These are phyloP conservation scores for Glycyrrhiza uralensis DNA, from an alignment of 306 rosid species.

Conservation along the genomic window DNA sequence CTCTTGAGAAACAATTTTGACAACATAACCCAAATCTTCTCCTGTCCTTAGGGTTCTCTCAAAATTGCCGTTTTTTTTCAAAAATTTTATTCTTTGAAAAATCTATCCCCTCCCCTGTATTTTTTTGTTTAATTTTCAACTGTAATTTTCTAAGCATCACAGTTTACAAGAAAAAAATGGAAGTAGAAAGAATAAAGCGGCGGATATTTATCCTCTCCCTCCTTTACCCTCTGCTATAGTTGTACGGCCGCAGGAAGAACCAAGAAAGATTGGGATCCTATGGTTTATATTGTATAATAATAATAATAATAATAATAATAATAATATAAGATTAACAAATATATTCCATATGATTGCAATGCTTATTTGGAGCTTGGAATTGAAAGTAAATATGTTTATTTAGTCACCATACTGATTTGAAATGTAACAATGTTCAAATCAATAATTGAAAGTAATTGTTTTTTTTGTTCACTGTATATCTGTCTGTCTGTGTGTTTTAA, in stretches of 20 bases:
- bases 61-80: not conserved
- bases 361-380: not conserved
- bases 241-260: not conserved
- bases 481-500: too few species aligned
- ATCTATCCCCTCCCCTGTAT: slow-evolving; percentile 26
- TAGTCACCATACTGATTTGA: too few species aligned
- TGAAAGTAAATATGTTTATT: not conserved
- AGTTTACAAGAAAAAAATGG: slow-evolving; percentile 25
- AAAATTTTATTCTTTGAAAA: slow-evolving; percentile 1
- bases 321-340: not conserved
- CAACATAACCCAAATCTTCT: slow-evolving; percentile 32
- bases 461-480: too few species aligned
- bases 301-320: too few species aligned
- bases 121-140: slow-evolving; percentile 18
- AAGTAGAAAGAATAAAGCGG: slow-evolving; percentile 31
- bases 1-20: slow-evolving; percentile 58
- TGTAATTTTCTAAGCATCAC: slow-evolving; percentile 30
- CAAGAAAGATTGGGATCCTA: not conserved
- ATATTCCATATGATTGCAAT: not conserved
- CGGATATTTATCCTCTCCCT: not conserved
- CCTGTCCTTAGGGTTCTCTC: slow-evolving; percentile 29
- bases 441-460: too few species aligned
- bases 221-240: not conserved
- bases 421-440: not conserved
- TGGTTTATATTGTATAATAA: not conserved